Percentiles rank a stretch among this genome's conserved stretches.
phyloP scores from a whole-genome alignment of 2,329 filamentous ascomycete genomes.

The Sordariomycetes sp. region DNA sequence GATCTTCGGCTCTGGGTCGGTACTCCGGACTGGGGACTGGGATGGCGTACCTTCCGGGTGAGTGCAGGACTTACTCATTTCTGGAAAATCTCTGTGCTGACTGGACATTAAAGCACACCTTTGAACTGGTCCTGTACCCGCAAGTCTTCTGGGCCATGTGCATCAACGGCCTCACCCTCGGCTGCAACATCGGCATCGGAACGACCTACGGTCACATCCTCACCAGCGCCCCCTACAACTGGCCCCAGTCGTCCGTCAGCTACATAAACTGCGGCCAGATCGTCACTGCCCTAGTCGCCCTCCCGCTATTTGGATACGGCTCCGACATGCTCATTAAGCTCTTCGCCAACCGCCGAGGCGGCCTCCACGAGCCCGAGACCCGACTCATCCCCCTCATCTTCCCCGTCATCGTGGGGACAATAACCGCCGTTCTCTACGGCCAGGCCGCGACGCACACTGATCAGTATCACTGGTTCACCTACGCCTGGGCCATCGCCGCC shows the following conservation, averaged over 20 bases:
- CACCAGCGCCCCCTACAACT: slow-evolving; percentile 19
- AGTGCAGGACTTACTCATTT: background rate
- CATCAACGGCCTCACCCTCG: slow-evolving; percentile 18
- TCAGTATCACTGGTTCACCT: slow-evolving; percentile 19
- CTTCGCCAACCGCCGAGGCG: slow-evolving; percentile 19
- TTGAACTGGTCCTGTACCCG: slow-evolving; percentile 1
- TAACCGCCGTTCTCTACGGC: slow-evolving; percentile 24
- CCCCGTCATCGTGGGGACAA: slow-evolving; percentile 21
- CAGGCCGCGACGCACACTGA: slow-evolving; percentile 18
- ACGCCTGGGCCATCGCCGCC: slow-evolving; percentile 13
- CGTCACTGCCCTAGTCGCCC: slow-evolving; percentile 19
- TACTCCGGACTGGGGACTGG: slow-evolving; percentile 20
- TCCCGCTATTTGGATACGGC: slow-evolving; percentile 23
- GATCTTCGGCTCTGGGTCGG: slow-evolving; percentile 25
- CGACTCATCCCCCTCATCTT: slow-evolving; percentile 20
- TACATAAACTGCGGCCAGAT: slow-evolving; percentile 26
- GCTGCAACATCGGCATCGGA: slow-evolving; percentile 26
- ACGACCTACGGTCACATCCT: slow-evolving; percentile 24
- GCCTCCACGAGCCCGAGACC: slow-evolving; percentile 25
- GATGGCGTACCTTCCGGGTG: slow-evolving; percentile 8
- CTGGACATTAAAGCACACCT: background rate
- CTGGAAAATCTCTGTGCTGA: background rate
- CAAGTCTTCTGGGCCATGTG: background rate
- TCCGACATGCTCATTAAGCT: slow-evolving; percentile 21
- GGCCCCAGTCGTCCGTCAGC: slow-evolving; percentile 17